Evolutionary conservation across 345 rosid genomes (phyloP), one percentile per base, ranked within the genome.

Genomic region (Populus euphratica): DNA sequence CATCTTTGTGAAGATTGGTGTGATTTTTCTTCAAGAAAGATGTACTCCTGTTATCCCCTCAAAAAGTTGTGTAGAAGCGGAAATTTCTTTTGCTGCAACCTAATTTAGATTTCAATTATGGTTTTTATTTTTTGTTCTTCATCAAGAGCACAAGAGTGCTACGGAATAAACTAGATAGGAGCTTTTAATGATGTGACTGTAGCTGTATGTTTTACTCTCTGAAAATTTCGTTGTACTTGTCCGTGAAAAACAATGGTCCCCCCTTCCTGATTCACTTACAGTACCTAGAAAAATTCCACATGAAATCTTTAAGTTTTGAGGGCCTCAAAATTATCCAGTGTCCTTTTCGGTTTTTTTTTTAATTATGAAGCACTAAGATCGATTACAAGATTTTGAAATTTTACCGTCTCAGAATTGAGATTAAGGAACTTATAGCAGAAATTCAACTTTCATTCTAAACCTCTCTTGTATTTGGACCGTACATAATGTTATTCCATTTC

Each of bases 201-300:
- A 54, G 38, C 8, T 39, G 49, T 21, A 66, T 75, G 83, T 52
- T 50, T 59, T 62, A 74, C 56, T 73, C 64, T 41, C 44, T 71
- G 67, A 14, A 29, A 43, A 23, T 14, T 33, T 65, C 16, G 11
- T 61, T 69, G 65, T 68, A 43, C 83, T 73, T 61, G 47, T 66
- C 54, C 47, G 43, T 27, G 63, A n/a, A n/a, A 50, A 54, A 54
- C 43, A 81, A 82, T 78, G 81, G 85, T 70, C 73, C 81, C 85
- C 81, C 38, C 84, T 62, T 10, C 73, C 74, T 10, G 59, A 52
- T 52, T 33, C 27, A 27, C 38, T 44, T 33, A 68, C 47, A 75
- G 31, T 73, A 50, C 80, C 80, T 73, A 47, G 80, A 50, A 77
- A 61, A 72, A 81, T 76, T 76, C 80, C 69, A 44, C 47, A 41